Base-by-base conservation (phyloP, 2,329 filamentous ascomycete species). In the Aspergillus sp. region DNA sequence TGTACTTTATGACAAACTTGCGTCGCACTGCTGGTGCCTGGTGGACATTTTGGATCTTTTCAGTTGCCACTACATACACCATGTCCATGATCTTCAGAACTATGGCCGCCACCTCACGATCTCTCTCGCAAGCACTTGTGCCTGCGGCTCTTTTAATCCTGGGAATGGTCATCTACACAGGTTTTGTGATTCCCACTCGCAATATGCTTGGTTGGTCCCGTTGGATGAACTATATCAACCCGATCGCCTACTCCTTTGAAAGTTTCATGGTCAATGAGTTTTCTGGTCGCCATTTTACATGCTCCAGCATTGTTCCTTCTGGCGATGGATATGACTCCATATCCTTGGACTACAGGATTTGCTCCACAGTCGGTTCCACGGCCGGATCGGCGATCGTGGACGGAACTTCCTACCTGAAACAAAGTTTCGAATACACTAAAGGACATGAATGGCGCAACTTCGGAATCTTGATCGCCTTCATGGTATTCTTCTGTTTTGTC, bases 1-100 rank as follows among this genome's bases (percentile, higher is more conserved):
- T 96, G 4, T 96, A 96, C 78, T 96, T 96, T 75, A 88, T 96
- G 86, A 88, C 90, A 0, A 90, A 92, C 63, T 79, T 96, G 32
- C 84, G 89, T 55, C 83, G 90, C 58, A 86, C 89, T 64, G 80
- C 90, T 0, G 88, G 87, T 2, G 77, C 87, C 1, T 96, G 93
- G 81, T 96, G 96, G 82, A 90, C 92, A 79, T 95, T 90, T 83
- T 75, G 91, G 57, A 80, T 96, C 55, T 83, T 92, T 70, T 88
- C 86, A 2, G 91, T 93, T 77, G 73, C 83, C 62, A 86, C 86
- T 1, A 90, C 90, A 0, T 65, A 96, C 68, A 81, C 84, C 66
- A 93, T 92, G 89, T 91, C 88, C 54, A 91, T 91, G 86, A 83
- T 92, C 65, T 94, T 94, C 84, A 85, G 90, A 44, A 88, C 86